A percentile compares a stretch with the other conserved stretches of the same genome.
phyloP scores from a whole-genome alignment of 1,139 yeast genomes.

The Sugiyamaella paludigena region DNA sequence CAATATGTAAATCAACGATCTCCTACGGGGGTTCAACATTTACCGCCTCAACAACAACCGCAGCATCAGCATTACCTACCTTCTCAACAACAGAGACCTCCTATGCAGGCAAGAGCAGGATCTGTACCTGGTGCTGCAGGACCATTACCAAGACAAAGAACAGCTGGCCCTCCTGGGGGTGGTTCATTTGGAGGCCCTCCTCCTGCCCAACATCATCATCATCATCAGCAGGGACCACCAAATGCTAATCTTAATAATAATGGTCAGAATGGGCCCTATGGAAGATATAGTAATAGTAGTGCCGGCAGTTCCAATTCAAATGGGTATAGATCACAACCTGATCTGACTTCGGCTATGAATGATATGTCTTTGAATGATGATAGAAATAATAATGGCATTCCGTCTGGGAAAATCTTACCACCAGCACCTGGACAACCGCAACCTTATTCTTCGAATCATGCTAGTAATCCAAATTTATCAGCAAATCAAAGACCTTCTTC shows the following conservation, averaged over 20 bases:
- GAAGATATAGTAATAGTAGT: neutral
- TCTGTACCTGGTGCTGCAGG: no score
- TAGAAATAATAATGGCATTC: neutral
- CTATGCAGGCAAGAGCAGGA: no score
- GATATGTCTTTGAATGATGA: constrained; percentile 19
- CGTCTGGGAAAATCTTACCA: neutral
- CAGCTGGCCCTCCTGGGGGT: constrained; percentile 1
- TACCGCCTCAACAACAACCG: neutral
- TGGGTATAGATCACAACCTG: constrained; percentile 22
- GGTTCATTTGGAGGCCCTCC: neutral
- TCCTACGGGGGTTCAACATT: constrained; percentile 4
- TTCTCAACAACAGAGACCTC: constrained; percentile 5
- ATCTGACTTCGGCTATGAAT: constrained; percentile 20
- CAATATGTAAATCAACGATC: constrained; percentile 7
- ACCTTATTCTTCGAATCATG: constrained; percentile 8
- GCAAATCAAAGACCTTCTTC: constrained; percentile 18
- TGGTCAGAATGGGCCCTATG: constrained; percentile 10
- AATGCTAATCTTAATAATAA: constrained; percentile 4
- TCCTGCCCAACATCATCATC: constrained; percentile 12
- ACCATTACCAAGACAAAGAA: constrained; percentile 1
- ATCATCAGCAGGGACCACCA: constrained; percentile 3
- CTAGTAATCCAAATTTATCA: constrained; percentile 8
- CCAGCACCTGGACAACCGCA: constrained; percentile 11
- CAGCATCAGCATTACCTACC: constrained; percentile 2
- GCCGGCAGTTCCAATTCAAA: constrained; percentile 3